A percentile compares a stretch with the other conserved stretches of the same genome.
Conservation (phyloP, 148 eudicot genomes). For the Chenopodium album region DNA sequence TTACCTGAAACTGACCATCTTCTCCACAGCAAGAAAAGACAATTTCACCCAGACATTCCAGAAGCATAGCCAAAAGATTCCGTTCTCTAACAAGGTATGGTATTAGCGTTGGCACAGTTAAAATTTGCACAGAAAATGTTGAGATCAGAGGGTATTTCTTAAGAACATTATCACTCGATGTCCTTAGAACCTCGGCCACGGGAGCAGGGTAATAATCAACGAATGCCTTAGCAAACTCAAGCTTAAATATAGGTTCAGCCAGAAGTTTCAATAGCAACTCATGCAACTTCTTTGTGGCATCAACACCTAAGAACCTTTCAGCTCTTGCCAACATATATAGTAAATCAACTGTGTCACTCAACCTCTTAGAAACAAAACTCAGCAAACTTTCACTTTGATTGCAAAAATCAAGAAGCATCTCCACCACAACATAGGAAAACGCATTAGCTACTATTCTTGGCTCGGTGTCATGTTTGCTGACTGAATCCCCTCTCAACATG, state of each 20-base stretch:
- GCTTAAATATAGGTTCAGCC: constrained; percentile 82
- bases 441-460: constrained; percentile 44
- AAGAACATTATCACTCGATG: constrained; percentile 41
- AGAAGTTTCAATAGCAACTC: constrained; percentile 86
- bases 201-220: constrained; percentile 65
- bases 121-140: constrained; percentile 85
- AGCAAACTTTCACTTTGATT: constrained; percentile 83
- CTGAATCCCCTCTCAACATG: constrained; percentile 35
- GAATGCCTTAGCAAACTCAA: constrained; percentile 80
- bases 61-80: constrained; percentile 59
- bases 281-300: constrained; percentile 64
- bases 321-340: constrained; percentile 68
- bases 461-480: constrained; percentile 34
- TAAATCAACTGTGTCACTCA: constrained; percentile 51
- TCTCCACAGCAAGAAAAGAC: constrained; percentile 64
- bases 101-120: constrained; percentile 90
- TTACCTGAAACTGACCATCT: constrained; percentile 79
- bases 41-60: constrained; percentile 67
- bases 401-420: constrained; percentile 83
- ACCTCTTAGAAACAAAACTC: constrained; percentile 68
- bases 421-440: constrained; percentile 55
- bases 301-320: constrained; percentile 60
- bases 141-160: constrained; percentile 60
- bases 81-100: constrained; percentile 84
- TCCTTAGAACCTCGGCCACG: constrained; percentile 55